Evolutionary conservation across 163 green algal species (phyloP).

Genomic region (Dunaliella salina): DNA sequence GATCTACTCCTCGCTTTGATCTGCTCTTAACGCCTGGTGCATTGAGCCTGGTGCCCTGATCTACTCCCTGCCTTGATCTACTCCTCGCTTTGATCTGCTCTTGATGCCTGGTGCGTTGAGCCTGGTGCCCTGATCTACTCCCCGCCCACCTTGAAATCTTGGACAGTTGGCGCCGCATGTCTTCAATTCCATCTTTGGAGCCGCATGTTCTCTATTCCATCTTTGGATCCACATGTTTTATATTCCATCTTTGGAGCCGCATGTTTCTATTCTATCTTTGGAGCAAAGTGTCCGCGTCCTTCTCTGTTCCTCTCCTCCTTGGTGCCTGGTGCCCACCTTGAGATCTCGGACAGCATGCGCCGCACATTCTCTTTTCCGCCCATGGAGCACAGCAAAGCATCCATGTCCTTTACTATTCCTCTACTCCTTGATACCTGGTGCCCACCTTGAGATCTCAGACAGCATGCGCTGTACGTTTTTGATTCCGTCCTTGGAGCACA

Average conservation of each 20-base stretch:
- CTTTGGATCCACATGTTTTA: too few species aligned
- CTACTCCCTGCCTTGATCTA: too few species aligned
- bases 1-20: too few species aligned
- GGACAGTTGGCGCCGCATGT: conserved; percentile 26
- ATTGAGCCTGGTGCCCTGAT: too few species aligned
- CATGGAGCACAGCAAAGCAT: conserved; percentile 44
- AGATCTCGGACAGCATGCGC: conserved; percentile 32
- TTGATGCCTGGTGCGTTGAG: too few species aligned
- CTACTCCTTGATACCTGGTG: neutral
- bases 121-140: too few species aligned
- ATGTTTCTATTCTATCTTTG: too few species aligned
- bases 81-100: too few species aligned
- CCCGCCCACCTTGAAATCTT: conserved; percentile 14
- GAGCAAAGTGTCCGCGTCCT: conserved; percentile 39
- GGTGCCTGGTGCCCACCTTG: neutral
- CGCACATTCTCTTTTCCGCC: conserved; percentile 22
- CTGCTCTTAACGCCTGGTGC: too few species aligned
- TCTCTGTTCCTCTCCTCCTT: too few species aligned
- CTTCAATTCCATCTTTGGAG: too few species aligned
- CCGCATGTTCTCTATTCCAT: conserved; percentile 25
- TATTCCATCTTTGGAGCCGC: conserved; percentile 29
- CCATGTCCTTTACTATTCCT: too few species aligned
- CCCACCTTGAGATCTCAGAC: conserved; percentile 12
- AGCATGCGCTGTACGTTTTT: conserved; percentile 34
- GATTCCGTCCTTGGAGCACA: conserved; percentile 36